Evolutionary conservation across 2,329 filamentous ascomycete species (phyloP).

Genomic region (Leptodontidium sp.): DNA sequence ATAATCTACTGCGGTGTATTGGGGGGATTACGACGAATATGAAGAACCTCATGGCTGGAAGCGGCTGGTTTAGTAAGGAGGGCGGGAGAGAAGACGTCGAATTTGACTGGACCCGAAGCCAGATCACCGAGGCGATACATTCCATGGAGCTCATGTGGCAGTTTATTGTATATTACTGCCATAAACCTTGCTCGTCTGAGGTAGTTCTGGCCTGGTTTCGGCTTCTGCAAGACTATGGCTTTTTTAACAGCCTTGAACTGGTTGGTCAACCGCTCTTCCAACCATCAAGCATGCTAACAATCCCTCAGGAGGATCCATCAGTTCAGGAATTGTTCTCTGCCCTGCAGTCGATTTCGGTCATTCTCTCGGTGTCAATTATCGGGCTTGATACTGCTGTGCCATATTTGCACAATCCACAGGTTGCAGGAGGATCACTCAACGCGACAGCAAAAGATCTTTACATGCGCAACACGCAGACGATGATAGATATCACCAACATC

Average conservation of each 20-base stretch:
- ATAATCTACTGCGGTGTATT: conserved; percentile 51
- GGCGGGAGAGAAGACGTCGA: conserved; percentile 61
- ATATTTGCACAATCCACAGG: conserved; percentile 44
- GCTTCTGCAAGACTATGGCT: conserved; percentile 72
- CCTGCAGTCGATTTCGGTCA: conserved; percentile 73
- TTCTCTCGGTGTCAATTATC: conserved; percentile 76
- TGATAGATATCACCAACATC: conserved; percentile 78
- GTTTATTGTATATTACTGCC: conserved; percentile 65
- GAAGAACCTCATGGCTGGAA: conserved; percentile 51
- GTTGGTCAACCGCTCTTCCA: conserved; percentile 49
- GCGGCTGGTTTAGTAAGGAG: conserved; percentile 55
- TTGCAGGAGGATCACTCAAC: conserved; percentile 33
- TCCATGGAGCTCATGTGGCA: conserved; percentile 78
- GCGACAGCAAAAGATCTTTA: conserved; percentile 62
- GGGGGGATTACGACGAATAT: conserved; percentile 58
- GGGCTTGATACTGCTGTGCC: conserved; percentile 53
- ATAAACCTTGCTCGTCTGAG: conserved; percentile 62
- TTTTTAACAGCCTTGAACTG: conserved; percentile 70
- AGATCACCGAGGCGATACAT: conserved; percentile 76
- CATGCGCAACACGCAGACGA: conserved; percentile 71
- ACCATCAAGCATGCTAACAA: conserved; percentile 22
- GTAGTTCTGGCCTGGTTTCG: conserved; percentile 76
- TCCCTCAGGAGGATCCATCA: conserved; percentile 37
- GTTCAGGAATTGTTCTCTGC: conserved; percentile 59
- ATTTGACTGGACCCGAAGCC: conserved; percentile 66